These are phyloP conservation scores for Ceratocystis cubensis DNA, from an alignment of 2,329 filamentous ascomycete species.

Conservation along the genomic window DNA sequence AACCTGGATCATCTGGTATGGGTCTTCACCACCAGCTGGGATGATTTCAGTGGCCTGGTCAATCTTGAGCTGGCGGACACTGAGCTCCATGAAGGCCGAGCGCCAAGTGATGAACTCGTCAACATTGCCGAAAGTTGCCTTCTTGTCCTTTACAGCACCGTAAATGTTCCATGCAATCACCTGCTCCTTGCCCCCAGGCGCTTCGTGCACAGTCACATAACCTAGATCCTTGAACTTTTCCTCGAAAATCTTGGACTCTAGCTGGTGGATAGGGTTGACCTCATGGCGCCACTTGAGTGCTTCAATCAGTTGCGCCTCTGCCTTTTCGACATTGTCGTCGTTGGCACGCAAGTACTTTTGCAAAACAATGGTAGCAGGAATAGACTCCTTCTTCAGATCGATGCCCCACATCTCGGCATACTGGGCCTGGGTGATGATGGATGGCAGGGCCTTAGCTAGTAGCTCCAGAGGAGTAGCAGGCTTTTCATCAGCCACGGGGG, in stretches of 20 bases:
- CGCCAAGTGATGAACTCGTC: conserved; percentile 87
- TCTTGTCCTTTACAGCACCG: conserved; percentile 66
- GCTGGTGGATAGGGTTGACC: conserved; percentile 55
- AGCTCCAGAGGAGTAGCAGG: conserved; percentile 35
- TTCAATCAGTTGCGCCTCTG: conserved; percentile 63
- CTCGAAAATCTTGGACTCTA: conserved; percentile 51
- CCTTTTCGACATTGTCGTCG: conserved; percentile 57
- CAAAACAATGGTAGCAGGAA: conserved; percentile 70
- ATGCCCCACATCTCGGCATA: conserved; percentile 84
- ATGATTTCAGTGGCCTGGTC: conserved; percentile 55
- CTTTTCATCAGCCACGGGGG: conserved; percentile 15
- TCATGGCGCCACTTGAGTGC: conserved; percentile 75
- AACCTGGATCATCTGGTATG: conserved; percentile 82
- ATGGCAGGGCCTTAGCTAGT: conserved; percentile 46
- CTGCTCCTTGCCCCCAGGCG: conserved; percentile 42
- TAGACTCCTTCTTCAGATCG: conserved; percentile 45
- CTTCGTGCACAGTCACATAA: conserved; percentile 61
- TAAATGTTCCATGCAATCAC: conserved; percentile 91
- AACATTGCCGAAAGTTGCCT: conserved; percentile 71
- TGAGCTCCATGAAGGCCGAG: conserved; percentile 78
- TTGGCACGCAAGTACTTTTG: conserved; percentile 94
- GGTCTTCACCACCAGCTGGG: conserved; percentile 61
- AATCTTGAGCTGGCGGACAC: conserved; percentile 62
- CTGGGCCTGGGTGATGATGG: conserved; percentile 43
- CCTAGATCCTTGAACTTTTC: conserved; percentile 68